Base-by-base conservation (phyloP, 1,284 basidiomycete species). In the Trametes sp. region DNA sequence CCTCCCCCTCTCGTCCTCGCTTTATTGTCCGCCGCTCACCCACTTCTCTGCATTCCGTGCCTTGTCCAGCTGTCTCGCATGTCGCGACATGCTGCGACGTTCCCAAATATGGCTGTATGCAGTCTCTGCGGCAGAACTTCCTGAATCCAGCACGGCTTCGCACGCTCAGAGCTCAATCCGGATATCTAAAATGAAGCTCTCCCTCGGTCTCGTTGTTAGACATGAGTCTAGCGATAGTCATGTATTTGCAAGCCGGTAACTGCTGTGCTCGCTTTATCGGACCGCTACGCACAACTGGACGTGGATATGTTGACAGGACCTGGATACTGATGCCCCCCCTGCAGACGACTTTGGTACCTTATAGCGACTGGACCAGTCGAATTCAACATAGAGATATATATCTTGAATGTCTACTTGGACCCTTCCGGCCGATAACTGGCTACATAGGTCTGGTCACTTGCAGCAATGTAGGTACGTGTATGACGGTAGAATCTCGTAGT, bases 101-200 rank as follows among this genome's bases (percentile, higher is more conserved):
- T 44, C 10, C 59, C 52, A 24, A n/a, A 60, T 54, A 9, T 13
- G 59, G 59, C 36, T 26, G 16, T 49, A 31, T 54, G 57, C 57
- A 28, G 29, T 42, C 57, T 46, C 23, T 14, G 4, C 10, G 50
- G 14, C 38, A 23, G 41, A 44, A 31, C 45, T 59, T 21, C 24
- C 57, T 52, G 38, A 24, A 58, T 57, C 38, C 28, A 50, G 49
- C 28, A 26, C 16, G 10, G 21, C 57, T 41, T 38, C 57, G 57
- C 57, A 54, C 35, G 36, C 35, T 54, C 52, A 54, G 26, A 35
- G 19, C 59, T 41, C 23, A 13, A 41, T 54, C 31, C 10, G 19
- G 52, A 53, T 14, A 29, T 19, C 19, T 46, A 21, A 29, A 41
- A 54, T 54, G 53, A 24, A 54, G 23, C 9, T 29, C 21, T 29